Conservation (phyloP, 192 early-diverging fungal genomes). For the Coemansia erecta region DNA sequence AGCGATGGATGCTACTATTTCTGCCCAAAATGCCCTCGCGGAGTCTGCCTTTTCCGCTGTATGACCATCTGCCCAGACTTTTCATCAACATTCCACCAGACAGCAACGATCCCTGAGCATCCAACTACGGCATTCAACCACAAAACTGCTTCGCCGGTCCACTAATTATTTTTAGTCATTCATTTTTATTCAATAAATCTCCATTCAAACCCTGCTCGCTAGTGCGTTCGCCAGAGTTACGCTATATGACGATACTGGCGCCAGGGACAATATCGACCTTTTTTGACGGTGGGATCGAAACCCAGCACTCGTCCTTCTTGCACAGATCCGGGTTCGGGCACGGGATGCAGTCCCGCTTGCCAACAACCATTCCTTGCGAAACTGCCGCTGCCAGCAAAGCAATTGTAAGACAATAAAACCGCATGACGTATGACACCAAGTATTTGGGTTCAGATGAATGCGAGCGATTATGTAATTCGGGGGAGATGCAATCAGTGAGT, state of each 20-base stretch:
- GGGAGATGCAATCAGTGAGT: no score
- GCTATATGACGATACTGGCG: no score
- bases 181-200: no score
- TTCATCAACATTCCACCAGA: not conserved
- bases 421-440: not conserved
- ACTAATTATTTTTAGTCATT: no score
- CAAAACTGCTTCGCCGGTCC: no score
- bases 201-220: no score
- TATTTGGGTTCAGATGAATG: not conserved
- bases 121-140: no score
- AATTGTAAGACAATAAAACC: no score
- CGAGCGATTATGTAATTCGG: no score
- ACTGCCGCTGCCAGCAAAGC: not conserved
- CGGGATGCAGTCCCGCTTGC: conserved; percentile 30
- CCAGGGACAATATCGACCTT: conserved; percentile 4
- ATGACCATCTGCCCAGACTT: conserved; percentile 43
- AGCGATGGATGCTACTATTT: conserved; percentile 30
- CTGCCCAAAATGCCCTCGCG: conserved; percentile 37
- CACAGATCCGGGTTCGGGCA: conserved; percentile 35
- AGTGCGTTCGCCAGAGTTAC: no score
- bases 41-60: conserved; percentile 32
- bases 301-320: conserved; percentile 48
- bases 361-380: conserved; percentile 11
- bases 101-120: not conserved
- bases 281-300: conserved; percentile 33